These are phyloP conservation scores for Tardiomyces blankii DNA, from an alignment of 1,139 yeast species.

Conservation along the genomic window DNA sequence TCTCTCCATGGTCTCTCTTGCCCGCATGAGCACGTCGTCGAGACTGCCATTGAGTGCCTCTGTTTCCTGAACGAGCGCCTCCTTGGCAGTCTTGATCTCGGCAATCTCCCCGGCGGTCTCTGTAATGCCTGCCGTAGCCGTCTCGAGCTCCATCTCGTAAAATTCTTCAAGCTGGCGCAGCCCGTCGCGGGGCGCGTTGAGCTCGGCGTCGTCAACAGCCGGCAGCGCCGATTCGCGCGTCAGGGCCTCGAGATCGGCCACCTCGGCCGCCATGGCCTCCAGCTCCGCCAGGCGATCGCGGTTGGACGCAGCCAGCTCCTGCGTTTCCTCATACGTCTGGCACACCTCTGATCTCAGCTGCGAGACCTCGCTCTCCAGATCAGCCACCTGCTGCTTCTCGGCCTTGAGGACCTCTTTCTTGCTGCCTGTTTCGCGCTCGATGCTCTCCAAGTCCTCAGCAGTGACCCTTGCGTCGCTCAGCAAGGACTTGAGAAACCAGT, in stretches of 20 bases:
- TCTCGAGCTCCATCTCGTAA: conserved; percentile 39
- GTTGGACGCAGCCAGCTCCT: conserved; percentile 12
- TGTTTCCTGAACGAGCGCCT: conserved; percentile 1
- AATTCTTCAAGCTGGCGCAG: conserved; percentile 10
- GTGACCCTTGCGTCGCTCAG: conserved; percentile 3
- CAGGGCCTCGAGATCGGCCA: conserved; percentile 1
- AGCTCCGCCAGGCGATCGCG: conserved; percentile 18
- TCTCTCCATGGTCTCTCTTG: background rate
- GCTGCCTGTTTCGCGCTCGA: conserved; percentile 3
- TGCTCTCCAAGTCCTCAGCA: conserved; percentile 4
- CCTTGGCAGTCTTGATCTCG: conserved; percentile 6
- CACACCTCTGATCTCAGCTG: conserved; percentile 4
- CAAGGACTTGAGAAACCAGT: conserved; percentile 40
- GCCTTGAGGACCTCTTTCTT: background rate
- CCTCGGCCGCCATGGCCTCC: conserved; percentile 10
- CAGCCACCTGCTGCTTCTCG: conserved; percentile 1
- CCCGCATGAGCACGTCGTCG: background rate
- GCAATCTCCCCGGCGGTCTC: conserved; percentile 11
- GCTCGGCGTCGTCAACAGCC: conserved; percentile 14
- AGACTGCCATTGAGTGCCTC: background rate
- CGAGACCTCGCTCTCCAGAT: conserved; percentile 4
- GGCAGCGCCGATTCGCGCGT: conserved; percentile 9
- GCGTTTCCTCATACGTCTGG: conserved; percentile 12
- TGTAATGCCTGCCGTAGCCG: conserved; percentile 5
- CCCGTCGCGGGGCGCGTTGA: conserved; percentile 19